A percentile compares a stretch with the other conserved stretches of the same genome.
These are phyloP conservation scores for Malus domestica DNA, from an alignment of 306 rosid species.

Conservation along the genomic window ASM211411v1 NC_041805.1:9817501-9818000, in stretches of 20 bases:
- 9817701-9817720: constrained; percentile 8
- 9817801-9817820: constrained; percentile 15
- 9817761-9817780: constrained; percentile 53
- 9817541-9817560: constrained; percentile 25
- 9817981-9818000: constrained; percentile 17
- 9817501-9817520: constrained; percentile 55
- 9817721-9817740: constrained; percentile 51
- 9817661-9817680: background rate
- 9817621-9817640: constrained; percentile 35
- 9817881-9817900: constrained; percentile 34
- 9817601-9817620: constrained; percentile 26
- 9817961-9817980: constrained; percentile 17
- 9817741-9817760: constrained; percentile 37
- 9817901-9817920: constrained; percentile 27
- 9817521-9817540: constrained; percentile 26
- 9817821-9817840: constrained; percentile 16
- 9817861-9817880: constrained; percentile 47
- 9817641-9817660: constrained; percentile 29
- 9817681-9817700: constrained; percentile 11
- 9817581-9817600: constrained; percentile 27
- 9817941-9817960: constrained; percentile 19
- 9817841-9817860: constrained; percentile 44
- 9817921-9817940: background rate
- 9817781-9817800: constrained; percentile 21
- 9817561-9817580: constrained; percentile 33